These are phyloP conservation scores for Apiospora kogelbergensis DNA, from an alignment of 2,329 filamentous ascomycete species.

Conservation along the genomic window DNA sequence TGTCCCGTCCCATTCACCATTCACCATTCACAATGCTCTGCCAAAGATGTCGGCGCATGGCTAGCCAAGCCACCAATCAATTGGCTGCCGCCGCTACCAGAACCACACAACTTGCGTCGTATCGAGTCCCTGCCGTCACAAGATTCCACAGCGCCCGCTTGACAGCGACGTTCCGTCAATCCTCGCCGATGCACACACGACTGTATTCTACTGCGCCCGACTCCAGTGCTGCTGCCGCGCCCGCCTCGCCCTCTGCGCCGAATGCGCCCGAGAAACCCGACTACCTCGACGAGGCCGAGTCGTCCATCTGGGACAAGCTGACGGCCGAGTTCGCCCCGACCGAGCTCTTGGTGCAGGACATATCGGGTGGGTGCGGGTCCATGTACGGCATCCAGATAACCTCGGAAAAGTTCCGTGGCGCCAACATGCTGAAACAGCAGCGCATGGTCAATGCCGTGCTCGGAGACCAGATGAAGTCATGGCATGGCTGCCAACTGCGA, in stretches of 20 bases:
- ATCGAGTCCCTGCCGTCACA: neutral
- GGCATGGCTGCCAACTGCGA: constrained; percentile 81
- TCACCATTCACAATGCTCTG: neutral
- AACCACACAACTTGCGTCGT: neutral
- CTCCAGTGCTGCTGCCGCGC: constrained; percentile 10
- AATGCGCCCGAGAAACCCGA: constrained; percentile 42
- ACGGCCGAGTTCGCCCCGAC: constrained; percentile 49
- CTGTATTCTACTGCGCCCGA: neutral
- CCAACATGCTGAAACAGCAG: constrained; percentile 77
- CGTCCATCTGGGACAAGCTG: constrained; percentile 57
- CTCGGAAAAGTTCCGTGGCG: constrained; percentile 68
- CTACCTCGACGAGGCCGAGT: constrained; percentile 56
- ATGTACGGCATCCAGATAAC: constrained; percentile 85
- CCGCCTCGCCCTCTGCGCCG: constrained; percentile 16
- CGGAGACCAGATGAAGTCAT: constrained; percentile 72
- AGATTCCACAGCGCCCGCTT: neutral
- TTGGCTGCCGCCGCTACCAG: neutral
- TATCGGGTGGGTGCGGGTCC: constrained; percentile 80
- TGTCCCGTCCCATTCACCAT: too few relatives aligned
- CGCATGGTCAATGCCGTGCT: constrained; percentile 75
- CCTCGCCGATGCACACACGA: neutral
- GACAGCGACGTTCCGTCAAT: neutral
- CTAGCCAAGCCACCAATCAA: neutral
- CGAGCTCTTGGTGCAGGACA: constrained; percentile 68
- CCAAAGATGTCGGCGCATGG: neutral